Evolutionary conservation across 2,329 filamentous ascomycete genomes (phyloP).

Genomic region (Penicillium digitatum): DNA sequence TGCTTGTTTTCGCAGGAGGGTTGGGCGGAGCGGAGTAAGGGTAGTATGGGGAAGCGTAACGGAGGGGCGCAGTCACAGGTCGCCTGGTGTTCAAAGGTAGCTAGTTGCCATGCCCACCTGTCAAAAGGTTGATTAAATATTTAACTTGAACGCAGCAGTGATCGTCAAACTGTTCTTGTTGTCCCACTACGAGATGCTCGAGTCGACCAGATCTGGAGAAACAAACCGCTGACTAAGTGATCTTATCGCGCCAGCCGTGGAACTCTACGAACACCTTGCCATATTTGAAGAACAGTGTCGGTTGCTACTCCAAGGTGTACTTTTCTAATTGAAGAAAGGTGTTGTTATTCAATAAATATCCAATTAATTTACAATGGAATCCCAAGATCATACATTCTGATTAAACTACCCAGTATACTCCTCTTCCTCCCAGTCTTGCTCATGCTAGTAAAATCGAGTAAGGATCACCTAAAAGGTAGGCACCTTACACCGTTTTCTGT

Average conservation of each 20-base stretch:
- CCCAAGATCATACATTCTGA: background rate
- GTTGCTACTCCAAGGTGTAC: background rate
- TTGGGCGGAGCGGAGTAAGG: slow-evolving; percentile 23
- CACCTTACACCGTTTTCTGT: slow-evolving; percentile 1
- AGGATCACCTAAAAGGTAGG: background rate
- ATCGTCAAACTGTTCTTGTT: slow-evolving; percentile 4
- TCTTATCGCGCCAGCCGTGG: background rate
- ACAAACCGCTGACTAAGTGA: slow-evolving; percentile 23
- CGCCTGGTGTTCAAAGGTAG: slow-evolving; percentile 12
- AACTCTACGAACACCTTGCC: background rate
- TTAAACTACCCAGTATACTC: background rate
- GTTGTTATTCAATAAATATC: background rate
- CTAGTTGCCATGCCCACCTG: background rate
- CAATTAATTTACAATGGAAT: background rate
- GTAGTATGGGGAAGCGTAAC: slow-evolving; percentile 21
- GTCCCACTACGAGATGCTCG: slow-evolving; percentile 4
- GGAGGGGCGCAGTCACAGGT: slow-evolving; percentile 25
- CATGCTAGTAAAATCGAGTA: background rate
- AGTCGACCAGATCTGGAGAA: slow-evolving; percentile 7
- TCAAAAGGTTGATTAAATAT: background rate
- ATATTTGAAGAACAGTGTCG: background rate
- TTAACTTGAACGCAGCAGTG: background rate
- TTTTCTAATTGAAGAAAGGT: background rate
- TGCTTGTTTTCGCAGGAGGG: slow-evolving; percentile 11
- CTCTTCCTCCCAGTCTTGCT: background rate